These are phyloP conservation scores for Mycosphaerella sp. DNA, from an alignment of 2,329 filamentous ascomycete species.

Conservation along the genomic window DNA sequence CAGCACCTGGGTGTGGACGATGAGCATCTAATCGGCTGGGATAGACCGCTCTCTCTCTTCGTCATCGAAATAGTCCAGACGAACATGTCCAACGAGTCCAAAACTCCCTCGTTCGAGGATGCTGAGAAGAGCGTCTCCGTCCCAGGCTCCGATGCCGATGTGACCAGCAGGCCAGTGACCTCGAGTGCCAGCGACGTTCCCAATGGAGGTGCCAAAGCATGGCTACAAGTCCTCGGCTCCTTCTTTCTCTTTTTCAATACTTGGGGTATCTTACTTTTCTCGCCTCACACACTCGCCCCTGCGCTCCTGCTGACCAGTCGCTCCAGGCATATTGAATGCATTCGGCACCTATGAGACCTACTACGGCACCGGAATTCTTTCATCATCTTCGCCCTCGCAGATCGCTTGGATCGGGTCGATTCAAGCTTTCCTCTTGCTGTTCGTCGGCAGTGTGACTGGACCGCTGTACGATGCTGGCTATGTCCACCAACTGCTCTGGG, in stretches of 20 bases:
- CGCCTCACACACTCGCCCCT: not conserved
- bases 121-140: not conserved
- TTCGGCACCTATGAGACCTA: conserved; percentile 44
- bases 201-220: conserved; percentile 40
- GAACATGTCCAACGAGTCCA: not conserved
- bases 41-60: not conserved
- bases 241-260: conserved; percentile 44
- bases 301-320: not conserved
- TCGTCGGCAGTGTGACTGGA: conserved; percentile 25
- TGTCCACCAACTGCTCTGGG: conserved; percentile 2
- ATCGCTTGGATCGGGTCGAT: conserved; percentile 49
- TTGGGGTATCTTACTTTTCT: conserved; percentile 20
- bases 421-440: conserved; percentile 46
- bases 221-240: conserved; percentile 41
- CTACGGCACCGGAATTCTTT: conserved; percentile 31
- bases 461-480: conserved; percentile 13
- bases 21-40: not conserved
- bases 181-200: conserved; percentile 21
- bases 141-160: not conserved
- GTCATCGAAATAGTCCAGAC: not conserved
- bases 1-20: not conserved
- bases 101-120: not conserved
- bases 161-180: not conserved
- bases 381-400: not conserved
- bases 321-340: conserved; percentile 29